Evolutionary conservation across 1,139 yeast species (phyloP).

Genomic region (Arxiozyma bovina): DNA sequence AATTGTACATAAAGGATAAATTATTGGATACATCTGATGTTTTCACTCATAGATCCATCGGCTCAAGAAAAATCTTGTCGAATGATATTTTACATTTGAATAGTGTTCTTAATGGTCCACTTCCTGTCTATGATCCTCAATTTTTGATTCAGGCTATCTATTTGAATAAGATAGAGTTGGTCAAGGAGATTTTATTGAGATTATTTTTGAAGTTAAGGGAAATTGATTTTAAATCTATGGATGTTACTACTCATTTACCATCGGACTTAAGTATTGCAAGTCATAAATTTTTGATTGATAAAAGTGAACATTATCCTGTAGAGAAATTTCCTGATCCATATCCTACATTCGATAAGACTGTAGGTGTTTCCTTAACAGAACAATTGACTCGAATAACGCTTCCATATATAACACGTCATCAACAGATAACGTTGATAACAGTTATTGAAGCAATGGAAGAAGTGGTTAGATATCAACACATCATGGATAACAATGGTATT

Average conservation of each 20-base stretch:
- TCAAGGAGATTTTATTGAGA: conserved; percentile 47
- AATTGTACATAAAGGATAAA: conserved; percentile 72
- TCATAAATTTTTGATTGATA: conserved; percentile 24
- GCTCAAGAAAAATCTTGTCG: conserved; percentile 39
- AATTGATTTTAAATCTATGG: conserved; percentile 36
- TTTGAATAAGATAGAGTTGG: conserved; percentile 50
- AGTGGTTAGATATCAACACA: conserved; percentile 40
- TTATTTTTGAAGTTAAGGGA: conserved; percentile 48
- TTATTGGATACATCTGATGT: conserved; percentile 49
- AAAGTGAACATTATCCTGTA: conserved; percentile 18
- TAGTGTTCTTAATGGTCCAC: conserved; percentile 73
- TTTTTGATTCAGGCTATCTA: conserved; percentile 69
- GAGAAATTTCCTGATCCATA: conserved; percentile 36
- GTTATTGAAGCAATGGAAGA: conserved; percentile 56
- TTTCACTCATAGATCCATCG: conserved; percentile 39
- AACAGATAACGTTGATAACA: conserved; percentile 72
- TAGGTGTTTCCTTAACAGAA: conserved; percentile 46
- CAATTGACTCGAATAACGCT: conserved; percentile 56
- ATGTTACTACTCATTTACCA: conserved; percentile 31
- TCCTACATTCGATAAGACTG: conserved; percentile 37
- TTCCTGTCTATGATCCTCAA: conserved; percentile 90
- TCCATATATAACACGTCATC: conserved; percentile 83
- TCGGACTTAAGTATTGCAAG: conserved; percentile 34
- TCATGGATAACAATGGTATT: conserved; percentile 65
- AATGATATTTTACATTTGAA: conserved; percentile 57